Conservation (phyloP, 495 filamentous ascomycete genomes). For the Staphylotrichum tortipilum region DNA sequence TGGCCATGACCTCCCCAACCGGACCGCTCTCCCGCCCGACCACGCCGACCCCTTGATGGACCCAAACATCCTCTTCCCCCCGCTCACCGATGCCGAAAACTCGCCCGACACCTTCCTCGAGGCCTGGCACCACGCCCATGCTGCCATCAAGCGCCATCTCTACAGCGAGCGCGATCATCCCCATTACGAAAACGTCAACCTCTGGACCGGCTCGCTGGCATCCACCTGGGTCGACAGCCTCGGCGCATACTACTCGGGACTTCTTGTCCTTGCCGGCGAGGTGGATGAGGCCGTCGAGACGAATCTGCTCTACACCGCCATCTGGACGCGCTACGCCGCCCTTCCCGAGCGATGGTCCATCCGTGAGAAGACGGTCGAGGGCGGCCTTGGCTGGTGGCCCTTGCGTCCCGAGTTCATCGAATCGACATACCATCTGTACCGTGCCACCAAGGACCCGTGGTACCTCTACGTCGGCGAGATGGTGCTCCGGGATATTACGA, state of each 20-base stretch:
- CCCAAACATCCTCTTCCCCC: slow-evolving; percentile 48
- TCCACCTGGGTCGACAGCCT: slow-evolving; percentile 94
- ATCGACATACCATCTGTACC: slow-evolving; percentile 86
- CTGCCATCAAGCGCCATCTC: slow-evolving; percentile 78
- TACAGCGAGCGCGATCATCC: slow-evolving; percentile 67
- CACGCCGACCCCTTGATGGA: slow-evolving; percentile 37
- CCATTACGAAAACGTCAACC: slow-evolving; percentile 83
- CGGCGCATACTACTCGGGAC: slow-evolving; percentile 86
- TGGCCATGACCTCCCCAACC: slow-evolving; percentile 49
- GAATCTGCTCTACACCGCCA: slow-evolving; percentile 78
- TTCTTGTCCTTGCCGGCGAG: slow-evolving; percentile 79
- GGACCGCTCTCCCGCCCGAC: slow-evolving; percentile 24
- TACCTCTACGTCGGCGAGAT: slow-evolving; percentile 94
- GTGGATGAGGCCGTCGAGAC: slow-evolving; percentile 83
- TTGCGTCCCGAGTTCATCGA: slow-evolving; percentile 94
- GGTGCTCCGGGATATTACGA: slow-evolving; percentile 78
- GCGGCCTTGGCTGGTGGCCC: slow-evolving; percentile 86
- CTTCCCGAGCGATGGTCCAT: slow-evolving; percentile 92
- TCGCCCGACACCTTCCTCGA: slow-evolving; percentile 68
- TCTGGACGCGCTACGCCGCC: slow-evolving; percentile 90
- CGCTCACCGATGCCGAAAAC: slow-evolving; percentile 55
- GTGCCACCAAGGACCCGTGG: slow-evolving; percentile 92
- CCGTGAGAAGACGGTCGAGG: slow-evolving; percentile 74
- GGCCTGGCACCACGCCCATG: slow-evolving; percentile 80
- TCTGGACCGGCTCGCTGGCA: slow-evolving; percentile 67